Evolutionary conservation across 2,329 filamentous ascomycete genomes (phyloP).

Genomic region (Fusarium sp.): DNA sequence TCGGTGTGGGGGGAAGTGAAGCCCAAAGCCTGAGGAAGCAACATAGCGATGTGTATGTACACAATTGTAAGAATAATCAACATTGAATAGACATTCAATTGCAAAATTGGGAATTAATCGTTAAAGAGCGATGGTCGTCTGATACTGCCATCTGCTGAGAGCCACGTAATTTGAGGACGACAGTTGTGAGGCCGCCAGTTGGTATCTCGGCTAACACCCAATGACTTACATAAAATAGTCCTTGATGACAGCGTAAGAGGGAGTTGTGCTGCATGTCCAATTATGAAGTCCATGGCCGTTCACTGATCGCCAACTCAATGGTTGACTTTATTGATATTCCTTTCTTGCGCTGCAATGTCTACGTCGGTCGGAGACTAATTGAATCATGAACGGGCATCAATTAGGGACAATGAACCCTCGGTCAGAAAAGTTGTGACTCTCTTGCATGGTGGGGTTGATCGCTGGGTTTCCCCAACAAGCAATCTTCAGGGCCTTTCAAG

Average conservation of each 20-base stretch:
- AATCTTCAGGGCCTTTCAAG: conserved; percentile 20
- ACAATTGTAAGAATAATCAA: background rate
- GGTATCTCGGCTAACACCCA: background rate
- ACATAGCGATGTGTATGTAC: background rate
- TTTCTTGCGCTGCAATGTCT: background rate
- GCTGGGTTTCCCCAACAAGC: conserved; percentile 15
- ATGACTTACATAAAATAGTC: background rate
- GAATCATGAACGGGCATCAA: background rate
- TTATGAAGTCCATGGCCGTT: background rate
- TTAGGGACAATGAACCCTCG: background rate
- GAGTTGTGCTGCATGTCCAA: background rate
- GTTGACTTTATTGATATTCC: background rate
- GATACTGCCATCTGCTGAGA: background rate
- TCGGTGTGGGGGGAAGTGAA: conserved; percentile 29
- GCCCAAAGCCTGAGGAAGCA: conserved; percentile 2
- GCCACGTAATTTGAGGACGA: background rate
- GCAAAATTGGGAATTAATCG: background rate
- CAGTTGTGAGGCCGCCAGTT: conserved; percentile 18
- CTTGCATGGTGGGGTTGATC: conserved; percentile 13
- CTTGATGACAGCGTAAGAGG: background rate
- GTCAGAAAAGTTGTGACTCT: background rate
- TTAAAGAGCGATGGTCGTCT: background rate
- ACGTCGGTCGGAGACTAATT: background rate
- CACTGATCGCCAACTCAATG: background rate
- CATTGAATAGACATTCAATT: background rate